phyloP scores from a whole-genome alignment of 306 rosid species.

The Quercus berberidifolia region DNA sequence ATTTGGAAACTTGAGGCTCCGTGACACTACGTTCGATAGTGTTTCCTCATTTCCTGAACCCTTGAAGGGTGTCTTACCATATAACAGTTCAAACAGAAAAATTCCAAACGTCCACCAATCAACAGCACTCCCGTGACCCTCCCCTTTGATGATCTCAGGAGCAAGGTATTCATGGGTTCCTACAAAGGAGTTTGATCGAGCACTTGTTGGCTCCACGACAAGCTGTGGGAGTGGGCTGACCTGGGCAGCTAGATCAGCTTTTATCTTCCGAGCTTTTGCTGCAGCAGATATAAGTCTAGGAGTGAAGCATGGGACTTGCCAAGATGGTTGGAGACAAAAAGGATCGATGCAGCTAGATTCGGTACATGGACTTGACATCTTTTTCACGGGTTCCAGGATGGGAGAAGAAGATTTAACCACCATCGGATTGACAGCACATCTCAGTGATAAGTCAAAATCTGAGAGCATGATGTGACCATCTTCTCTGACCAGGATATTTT shows the following conservation, averaged over 20 bases:
- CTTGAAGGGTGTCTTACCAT: conserved; percentile 94
- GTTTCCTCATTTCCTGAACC: conserved; percentile 84
- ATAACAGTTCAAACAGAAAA: conserved; percentile 79
- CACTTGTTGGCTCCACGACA: conserved; percentile 85
- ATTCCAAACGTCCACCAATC: conserved; percentile 99
- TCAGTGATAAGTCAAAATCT: conserved; percentile 87
- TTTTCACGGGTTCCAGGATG: conserved; percentile 43
- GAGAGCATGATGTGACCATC: conserved; percentile 99
- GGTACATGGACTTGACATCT: conserved; percentile 62
- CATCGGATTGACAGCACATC: conserved; percentile 78
- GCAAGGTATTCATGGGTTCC: conserved; percentile 99
- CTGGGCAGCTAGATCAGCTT: conserved; percentile 61
- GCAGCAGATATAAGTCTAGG: conserved; percentile 66
- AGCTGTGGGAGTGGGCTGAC: conserved; percentile 82
- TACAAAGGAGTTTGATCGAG: conserved; percentile 89
- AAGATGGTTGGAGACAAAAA: conserved; percentile 93
- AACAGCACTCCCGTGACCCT: conserved; percentile 88
- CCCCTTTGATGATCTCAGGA: conserved; percentile 86
- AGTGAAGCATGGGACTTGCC: conserved; percentile 97
- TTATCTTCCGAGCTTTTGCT: conserved; percentile 72
- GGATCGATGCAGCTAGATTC: conserved; percentile 90
- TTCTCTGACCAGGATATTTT: conserved; percentile 88
- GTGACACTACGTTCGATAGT: conserved; percentile 67
- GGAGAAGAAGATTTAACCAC: conserved; percentile 73
- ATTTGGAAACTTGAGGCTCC: conserved; percentile 82